A percentile compares a stretch with the other conserved stretches of the same genome.
These are phyloP conservation scores for Mycothermus thermophilus DNA, from an alignment of 495 filamentous ascomycete genomes.

Conservation along the genomic window DNA sequence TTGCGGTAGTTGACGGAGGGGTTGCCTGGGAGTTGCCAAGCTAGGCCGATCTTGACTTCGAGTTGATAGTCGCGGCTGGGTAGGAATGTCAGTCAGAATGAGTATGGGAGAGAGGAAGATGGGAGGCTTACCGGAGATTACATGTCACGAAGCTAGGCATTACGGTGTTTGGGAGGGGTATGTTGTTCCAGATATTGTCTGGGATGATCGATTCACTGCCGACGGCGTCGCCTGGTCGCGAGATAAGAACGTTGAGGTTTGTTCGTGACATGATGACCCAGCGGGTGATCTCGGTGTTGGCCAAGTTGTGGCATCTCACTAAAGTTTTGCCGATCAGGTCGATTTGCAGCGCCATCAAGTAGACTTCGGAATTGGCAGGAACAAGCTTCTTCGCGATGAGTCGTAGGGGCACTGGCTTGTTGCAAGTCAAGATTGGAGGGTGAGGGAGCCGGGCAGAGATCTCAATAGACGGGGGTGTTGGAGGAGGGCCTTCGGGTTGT, in stretches of 20 bases:
- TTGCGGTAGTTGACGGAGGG: constrained; percentile 5
- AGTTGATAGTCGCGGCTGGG: constrained; percentile 59
- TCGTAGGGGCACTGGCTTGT: constrained; percentile 67
- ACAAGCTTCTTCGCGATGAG: constrained; percentile 61
- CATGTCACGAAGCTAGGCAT: constrained; percentile 79
- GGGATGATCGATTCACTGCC: constrained; percentile 57
- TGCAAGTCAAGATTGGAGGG: constrained; percentile 80
- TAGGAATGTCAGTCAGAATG: neutral
- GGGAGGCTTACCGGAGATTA: constrained; percentile 47
- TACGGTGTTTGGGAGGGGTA: constrained; percentile 65
- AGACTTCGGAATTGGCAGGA: constrained; percentile 48
- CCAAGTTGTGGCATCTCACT: constrained; percentile 58
- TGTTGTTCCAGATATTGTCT: constrained; percentile 49
- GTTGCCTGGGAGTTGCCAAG: constrained; percentile 24
- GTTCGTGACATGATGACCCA: constrained; percentile 57
- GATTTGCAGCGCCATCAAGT: constrained; percentile 67
- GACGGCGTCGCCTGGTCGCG: constrained; percentile 41
- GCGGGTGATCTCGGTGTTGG: constrained; percentile 46
- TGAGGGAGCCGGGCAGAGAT: constrained; percentile 77
- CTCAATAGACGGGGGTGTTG: constrained; percentile 30
- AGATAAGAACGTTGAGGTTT: constrained; percentile 50
- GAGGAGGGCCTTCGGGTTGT: no score
- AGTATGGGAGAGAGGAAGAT: neutral
- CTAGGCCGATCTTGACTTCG: constrained; percentile 65
- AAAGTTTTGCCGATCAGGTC: constrained; percentile 65